Base-by-base conservation (phyloP, 441 rosid genomes). In the Mallotus repandus region DNA sequence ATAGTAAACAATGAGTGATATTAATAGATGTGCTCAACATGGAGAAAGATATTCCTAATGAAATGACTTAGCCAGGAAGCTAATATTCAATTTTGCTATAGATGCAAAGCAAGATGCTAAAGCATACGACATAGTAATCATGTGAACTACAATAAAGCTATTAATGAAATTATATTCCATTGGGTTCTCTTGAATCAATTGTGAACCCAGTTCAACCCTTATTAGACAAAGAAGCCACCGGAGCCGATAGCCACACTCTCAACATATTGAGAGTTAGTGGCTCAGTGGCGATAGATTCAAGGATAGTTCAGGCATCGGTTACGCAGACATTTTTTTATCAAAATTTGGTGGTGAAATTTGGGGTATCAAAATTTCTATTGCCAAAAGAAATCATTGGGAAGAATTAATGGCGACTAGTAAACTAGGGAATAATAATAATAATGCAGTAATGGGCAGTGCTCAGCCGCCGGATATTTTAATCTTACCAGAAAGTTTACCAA, bases 181-280 rank as follows among this genome's bases (percentile, higher is more conserved):
- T 94, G 4, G 99, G 99, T 22, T 89, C 94, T 0, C 84, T 94
- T 4, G 96, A 94, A 75, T 91, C 92, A 50, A 89, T 94, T 71
- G 94, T 89, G 67, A 92, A 92, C 61, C 99, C 97, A 50, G 87
- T 91, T 53, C 88, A 92, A 66, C 99, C 99, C 9, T 92, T 98
- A 41, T 78, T 94, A 71, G 97, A 96, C 0, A 94, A 97, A 25
- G 98, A 94, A 59, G 80, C 73, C 19, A 87, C 74, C 78, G 96
- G 98, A 9, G 96, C 96, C 0, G 93, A 92, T 1, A 84, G 93
- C 7, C 89, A 81, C 79, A 92, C 97, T 7, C 86, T 92, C 54
- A 94, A 92, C 71, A 94, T 94, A 58, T 92, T 97, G 0, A 74
- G 93, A 63, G 86, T 85, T 55, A 94, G 92, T 65, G 96, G 94